These are phyloP conservation scores for Lodderomyces beijingensis DNA, from an alignment of 1,139 yeast species.

Conservation along the genomic window DNA sequence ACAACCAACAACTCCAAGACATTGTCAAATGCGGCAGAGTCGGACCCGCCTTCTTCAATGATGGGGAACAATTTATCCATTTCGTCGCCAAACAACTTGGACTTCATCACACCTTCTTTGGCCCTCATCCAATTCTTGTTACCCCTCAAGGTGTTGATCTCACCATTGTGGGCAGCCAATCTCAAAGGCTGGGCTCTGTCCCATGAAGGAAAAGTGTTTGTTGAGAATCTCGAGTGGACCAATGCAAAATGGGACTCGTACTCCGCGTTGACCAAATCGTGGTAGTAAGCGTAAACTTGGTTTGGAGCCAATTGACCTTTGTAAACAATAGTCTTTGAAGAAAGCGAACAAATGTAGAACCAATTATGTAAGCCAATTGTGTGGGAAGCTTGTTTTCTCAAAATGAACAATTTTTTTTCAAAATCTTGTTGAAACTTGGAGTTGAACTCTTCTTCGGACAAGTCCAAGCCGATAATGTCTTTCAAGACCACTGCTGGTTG, in stretches of 20 bases:
- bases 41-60: conserved; percentile 98
- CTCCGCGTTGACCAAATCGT: conserved; percentile 86
- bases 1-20: conserved; percentile 88
- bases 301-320: conserved; percentile 97
- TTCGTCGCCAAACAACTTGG: conserved; percentile 84
- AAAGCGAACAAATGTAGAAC: conserved; percentile 94
- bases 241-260: conserved; percentile 94
- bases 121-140: conserved; percentile 99
- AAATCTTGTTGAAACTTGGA: conserved; percentile 57
- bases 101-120: conserved; percentile 93
- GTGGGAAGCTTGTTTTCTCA: conserved; percentile 87
- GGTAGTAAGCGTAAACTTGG: conserved; percentile 92
- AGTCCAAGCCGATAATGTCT: conserved; percentile 47
- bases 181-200: conserved; percentile 98
- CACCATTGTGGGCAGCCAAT: conserved; percentile 98
- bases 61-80: conserved; percentile 88
- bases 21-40: conserved; percentile 97
- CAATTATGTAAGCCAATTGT: conserved; percentile 92
- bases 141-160: conserved; percentile 94
- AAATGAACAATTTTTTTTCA: conserved; percentile 77
- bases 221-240: conserved; percentile 95
- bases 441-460: conserved; percentile 54
- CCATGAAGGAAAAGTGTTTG: conserved; percentile 99
- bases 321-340: conserved; percentile 87
- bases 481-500: conserved; percentile 83